These are phyloP conservation scores for Fusarium praegraminearum DNA, from an alignment of 2,329 filamentous ascomycete genomes.

Conservation along the genomic window DNA sequence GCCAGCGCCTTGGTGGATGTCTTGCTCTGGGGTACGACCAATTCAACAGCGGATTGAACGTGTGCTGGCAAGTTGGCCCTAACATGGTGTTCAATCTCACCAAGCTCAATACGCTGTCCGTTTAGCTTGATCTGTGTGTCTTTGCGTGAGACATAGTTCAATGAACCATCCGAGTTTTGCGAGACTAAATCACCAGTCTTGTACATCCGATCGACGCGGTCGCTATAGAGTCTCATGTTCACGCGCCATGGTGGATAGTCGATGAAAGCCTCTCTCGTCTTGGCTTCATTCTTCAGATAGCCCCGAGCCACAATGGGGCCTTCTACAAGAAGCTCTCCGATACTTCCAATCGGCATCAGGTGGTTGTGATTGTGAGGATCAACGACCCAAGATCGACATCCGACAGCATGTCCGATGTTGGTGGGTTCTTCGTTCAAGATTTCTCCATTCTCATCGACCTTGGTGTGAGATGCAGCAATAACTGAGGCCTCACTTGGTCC, in stretches of 20 bases:
- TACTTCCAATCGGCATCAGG: slow-evolving; percentile 8
- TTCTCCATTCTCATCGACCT: background rate
- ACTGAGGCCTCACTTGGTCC: slow-evolving; percentile 26
- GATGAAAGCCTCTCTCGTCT: slow-evolving; percentile 31
- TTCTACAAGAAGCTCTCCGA: slow-evolving; percentile 25
- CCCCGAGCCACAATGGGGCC: slow-evolving; percentile 35
- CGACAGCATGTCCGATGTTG: slow-evolving; percentile 23
- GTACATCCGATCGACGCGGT: slow-evolving; percentile 50
- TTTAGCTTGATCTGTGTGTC: slow-evolving; percentile 71
- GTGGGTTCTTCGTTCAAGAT: background rate
- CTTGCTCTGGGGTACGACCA: slow-evolving; percentile 55
- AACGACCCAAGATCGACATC: slow-evolving; percentile 23
- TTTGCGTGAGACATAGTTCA: slow-evolving; percentile 64
- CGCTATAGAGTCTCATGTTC: background rate
- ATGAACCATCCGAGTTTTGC: slow-evolving; percentile 56
- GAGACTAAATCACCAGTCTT: slow-evolving; percentile 63
- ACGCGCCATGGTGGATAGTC: slow-evolving; percentile 61
- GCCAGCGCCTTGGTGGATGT: slow-evolving; percentile 34
- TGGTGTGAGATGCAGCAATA: slow-evolving; percentile 19
- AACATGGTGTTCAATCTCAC: slow-evolving; percentile 59
- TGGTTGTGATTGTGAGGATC: slow-evolving; percentile 21
- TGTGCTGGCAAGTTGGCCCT: slow-evolving; percentile 54
- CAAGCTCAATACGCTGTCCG: slow-evolving; percentile 68
- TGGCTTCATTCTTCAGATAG: slow-evolving; percentile 21
- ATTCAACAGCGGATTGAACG: slow-evolving; percentile 59